These are phyloP conservation scores for Wickerhamomyces xylosicus DNA, from an alignment of 805 yeast genomes.

Conservation along the genomic window DNA sequence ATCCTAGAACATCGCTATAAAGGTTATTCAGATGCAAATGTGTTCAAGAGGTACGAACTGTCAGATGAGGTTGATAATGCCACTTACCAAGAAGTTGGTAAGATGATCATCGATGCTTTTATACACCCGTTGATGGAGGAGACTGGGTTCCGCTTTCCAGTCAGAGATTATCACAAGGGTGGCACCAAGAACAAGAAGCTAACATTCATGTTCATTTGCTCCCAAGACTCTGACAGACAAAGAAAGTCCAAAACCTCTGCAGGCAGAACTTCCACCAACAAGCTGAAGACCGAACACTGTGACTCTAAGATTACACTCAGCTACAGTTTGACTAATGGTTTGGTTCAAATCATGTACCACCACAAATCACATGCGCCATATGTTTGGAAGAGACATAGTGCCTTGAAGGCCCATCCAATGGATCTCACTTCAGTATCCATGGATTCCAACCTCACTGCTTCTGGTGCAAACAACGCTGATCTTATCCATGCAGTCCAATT, in stretches of 20 bases:
- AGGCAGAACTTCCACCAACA: conserved; percentile 27
- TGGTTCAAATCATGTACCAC: conserved; percentile 25
- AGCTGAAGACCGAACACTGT: conserved; percentile 30
- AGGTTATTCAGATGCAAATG: conserved; percentile 20
- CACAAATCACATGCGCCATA: conserved; percentile 32
- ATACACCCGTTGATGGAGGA: conserved; percentile 29
- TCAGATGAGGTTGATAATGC: conserved; percentile 21
- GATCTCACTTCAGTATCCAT: background rate
- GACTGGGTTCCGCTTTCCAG: conserved; percentile 33
- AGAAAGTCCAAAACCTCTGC: conserved; percentile 31
- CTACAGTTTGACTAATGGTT: conserved; percentile 28
- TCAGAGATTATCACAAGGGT: conserved; percentile 35
- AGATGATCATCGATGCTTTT: conserved; percentile 24
- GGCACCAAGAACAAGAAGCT: conserved; percentile 30
- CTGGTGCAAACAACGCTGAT: conserved; percentile 3
- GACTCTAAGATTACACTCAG: conserved; percentile 28
- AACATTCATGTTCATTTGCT: conserved; percentile 34
- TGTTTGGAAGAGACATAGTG: conserved; percentile 17
- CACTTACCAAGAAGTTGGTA: conserved; percentile 25
- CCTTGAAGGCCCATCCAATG: too few species aligned
- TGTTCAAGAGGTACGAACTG: conserved; percentile 25
- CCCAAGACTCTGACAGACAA: conserved; percentile 32
- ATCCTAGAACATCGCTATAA: conserved; percentile 25
- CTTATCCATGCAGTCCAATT: background rate
- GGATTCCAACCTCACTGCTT: conserved; percentile 1